phyloP scores from a whole-genome alignment of 2,329 filamentous ascomycete species.

The Tetracladium maxilliforme region DNA sequence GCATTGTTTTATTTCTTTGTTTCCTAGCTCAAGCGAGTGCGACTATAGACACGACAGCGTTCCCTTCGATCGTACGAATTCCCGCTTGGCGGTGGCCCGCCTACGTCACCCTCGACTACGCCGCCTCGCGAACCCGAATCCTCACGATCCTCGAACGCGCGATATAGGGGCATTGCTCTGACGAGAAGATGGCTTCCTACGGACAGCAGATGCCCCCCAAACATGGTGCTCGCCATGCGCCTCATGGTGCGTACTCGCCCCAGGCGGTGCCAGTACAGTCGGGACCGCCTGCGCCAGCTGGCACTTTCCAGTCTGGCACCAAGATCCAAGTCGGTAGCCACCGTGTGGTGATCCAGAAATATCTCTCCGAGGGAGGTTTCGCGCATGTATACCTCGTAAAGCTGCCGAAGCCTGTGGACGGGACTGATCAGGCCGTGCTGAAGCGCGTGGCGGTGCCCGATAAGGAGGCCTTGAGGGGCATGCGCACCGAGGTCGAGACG shows the following conservation, averaged over 20 bases:
- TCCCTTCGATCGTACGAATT: too few species aligned
- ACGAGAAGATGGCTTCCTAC: too few species aligned
- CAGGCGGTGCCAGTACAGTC: conserved; percentile 9
- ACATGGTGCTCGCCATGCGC: conserved; percentile 4
- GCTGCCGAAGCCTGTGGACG: conserved; percentile 41
- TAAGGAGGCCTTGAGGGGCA: conserved; percentile 83
- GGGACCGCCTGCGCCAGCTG: conserved; percentile 40
- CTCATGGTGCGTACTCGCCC: conserved; percentile 6
- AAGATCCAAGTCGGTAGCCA: conserved; percentile 94
- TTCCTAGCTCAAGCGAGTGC: too few species aligned
- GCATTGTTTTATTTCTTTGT: too few species aligned
- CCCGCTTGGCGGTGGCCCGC: too few species aligned
- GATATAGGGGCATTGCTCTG: not conserved
- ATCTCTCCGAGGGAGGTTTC: conserved; percentile 95
- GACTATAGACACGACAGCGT: too few species aligned
- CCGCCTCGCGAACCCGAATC: too few species aligned
- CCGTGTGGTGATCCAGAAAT: conserved; percentile 87
- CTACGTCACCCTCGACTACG: too few species aligned
- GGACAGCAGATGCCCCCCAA: conserved; percentile 1
- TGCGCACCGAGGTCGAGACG: conserved; percentile 97
- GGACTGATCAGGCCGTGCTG: conserved; percentile 18
- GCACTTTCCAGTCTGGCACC: conserved; percentile 84
- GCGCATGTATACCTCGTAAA: conserved; percentile 96
- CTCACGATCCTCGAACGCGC: too few species aligned
- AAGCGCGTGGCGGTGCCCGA: conserved; percentile 91